Evolutionary conservation across 108 stramenopile species (phyloP).

Genomic region (Nitzschia putrida): DNA sequence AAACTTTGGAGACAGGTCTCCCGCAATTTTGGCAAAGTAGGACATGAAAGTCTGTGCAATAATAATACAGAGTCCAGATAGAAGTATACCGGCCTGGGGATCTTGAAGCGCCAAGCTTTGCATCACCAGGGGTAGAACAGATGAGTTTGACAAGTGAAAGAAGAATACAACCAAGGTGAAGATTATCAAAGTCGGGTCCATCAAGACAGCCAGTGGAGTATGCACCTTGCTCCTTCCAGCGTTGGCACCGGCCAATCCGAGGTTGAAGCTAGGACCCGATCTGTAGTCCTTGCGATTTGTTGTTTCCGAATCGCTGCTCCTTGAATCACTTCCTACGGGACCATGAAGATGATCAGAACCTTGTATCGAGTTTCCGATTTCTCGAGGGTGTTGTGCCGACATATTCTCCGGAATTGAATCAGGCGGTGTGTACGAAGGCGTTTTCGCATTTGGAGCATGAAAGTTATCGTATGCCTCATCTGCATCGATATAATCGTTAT

Average conservation of each 20-base stretch:
- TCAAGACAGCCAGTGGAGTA: constrained; percentile 56
- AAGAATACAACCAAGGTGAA: constrained; percentile 64
- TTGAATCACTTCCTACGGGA: too few species aligned
- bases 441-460: neutral
- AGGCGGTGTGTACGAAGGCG: neutral
- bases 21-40: constrained; percentile 59
- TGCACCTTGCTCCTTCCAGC: constrained; percentile 27
- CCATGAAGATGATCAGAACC: neutral
- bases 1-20: constrained; percentile 68
- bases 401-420: neutral
- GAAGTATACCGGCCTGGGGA: constrained; percentile 51
- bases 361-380: neutral
- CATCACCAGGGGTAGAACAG: constrained; percentile 76
- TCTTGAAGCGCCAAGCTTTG: constrained; percentile 63
- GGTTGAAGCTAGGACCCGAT: constrained; percentile 50
- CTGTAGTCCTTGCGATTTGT: neutral
- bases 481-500: neutral
- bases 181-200: constrained; percentile 58
- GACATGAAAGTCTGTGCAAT: constrained; percentile 75
- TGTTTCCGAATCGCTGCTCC: neutral
- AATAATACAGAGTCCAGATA: constrained; percentile 72
- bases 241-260: constrained; percentile 36
- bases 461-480: neutral
- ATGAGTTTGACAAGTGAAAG: constrained; percentile 70
- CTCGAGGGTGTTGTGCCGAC: neutral